These are phyloP conservation scores for Penicillium capsulatum DNA, from an alignment of 2,329 filamentous ascomycete genomes.

Conservation along the genomic window DNA sequence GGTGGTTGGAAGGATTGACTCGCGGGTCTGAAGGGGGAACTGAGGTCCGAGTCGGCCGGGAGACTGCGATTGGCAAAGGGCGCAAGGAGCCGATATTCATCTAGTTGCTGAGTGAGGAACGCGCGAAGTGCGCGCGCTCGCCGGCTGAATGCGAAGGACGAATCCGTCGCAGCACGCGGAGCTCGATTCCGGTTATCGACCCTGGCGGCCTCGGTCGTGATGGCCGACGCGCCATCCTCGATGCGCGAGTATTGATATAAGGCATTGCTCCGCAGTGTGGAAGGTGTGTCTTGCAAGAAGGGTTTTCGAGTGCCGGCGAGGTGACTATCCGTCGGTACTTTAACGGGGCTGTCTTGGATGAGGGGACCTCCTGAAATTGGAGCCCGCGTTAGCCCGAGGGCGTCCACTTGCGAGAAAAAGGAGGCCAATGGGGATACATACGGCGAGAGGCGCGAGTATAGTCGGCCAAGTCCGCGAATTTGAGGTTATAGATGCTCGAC, in stretches of 20 bases:
- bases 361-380: slow-evolving; percentile 23
- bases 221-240: slow-evolving; percentile 5
- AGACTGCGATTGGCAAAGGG: slow-evolving; percentile 20
- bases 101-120: slow-evolving; percentile 28
- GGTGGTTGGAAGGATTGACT: slow-evolving; percentile 7
- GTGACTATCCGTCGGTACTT: slow-evolving; percentile 7
- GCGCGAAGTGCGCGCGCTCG: slow-evolving; percentile 31
- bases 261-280: slow-evolving; percentile 14
- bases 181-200: slow-evolving; percentile 19
- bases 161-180: slow-evolving; percentile 13
- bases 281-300: slow-evolving; percentile 12
- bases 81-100: slow-evolving; percentile 25
- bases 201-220: slow-evolving; percentile 17
- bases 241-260: slow-evolving; percentile 9
- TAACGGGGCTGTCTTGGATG: slow-evolving; percentile 21
- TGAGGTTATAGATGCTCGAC: slow-evolving; percentile 28
- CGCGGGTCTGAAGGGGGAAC: slow-evolving; percentile 9
- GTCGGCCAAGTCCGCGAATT: slow-evolving; percentile 27
- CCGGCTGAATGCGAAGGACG: slow-evolving; percentile 25
- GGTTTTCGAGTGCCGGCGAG: slow-evolving; percentile 10
- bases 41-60: slow-evolving; percentile 5
- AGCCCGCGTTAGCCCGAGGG: slow-evolving; percentile 4
- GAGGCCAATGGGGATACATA: slow-evolving; percentile 26
- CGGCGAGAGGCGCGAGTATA: slow-evolving; percentile 21
- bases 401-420: too few relatives aligned